Conservation (phyloP, 1,139 yeast species). For the Chernovozyma aurita region DNA sequence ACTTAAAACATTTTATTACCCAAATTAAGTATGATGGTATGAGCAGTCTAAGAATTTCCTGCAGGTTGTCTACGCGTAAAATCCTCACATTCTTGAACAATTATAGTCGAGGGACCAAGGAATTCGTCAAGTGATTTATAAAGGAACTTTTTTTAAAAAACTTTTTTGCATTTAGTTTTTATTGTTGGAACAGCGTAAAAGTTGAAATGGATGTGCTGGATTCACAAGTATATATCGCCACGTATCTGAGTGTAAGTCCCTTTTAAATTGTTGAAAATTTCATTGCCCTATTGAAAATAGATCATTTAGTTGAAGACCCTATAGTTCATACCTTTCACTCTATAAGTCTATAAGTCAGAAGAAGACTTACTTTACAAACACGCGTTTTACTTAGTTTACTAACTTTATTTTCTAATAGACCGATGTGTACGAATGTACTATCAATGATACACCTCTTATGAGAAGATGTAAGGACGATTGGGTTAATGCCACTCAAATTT, state of each 20-base stretch:
- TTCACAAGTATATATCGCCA: conserved; percentile 8
- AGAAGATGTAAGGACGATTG: conserved; percentile 86
- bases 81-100: neutral
- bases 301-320: no score
- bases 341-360: no score
- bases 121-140: neutral
- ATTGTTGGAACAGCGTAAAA: neutral
- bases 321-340: no score
- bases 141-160: neutral
- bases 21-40: neutral
- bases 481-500: conserved; percentile 97
- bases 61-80: neutral
- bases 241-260: conserved; percentile 9
- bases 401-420: conserved; percentile 17
- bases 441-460: conserved; percentile 87
- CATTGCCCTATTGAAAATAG: no score
- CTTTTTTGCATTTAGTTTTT: neutral
- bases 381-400: neutral
- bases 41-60: neutral
- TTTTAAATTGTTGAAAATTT: neutral
- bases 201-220: conserved; percentile 6
- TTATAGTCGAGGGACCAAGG: neutral
- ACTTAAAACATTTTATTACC: neutral
- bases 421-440: conserved; percentile 82
- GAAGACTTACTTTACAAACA: no score